A percentile compares a stretch with the other conserved stretches of the same genome.
phyloP scores from a whole-genome alignment of 139 green algal genomes.

The Marvania coccoides region DNA sequence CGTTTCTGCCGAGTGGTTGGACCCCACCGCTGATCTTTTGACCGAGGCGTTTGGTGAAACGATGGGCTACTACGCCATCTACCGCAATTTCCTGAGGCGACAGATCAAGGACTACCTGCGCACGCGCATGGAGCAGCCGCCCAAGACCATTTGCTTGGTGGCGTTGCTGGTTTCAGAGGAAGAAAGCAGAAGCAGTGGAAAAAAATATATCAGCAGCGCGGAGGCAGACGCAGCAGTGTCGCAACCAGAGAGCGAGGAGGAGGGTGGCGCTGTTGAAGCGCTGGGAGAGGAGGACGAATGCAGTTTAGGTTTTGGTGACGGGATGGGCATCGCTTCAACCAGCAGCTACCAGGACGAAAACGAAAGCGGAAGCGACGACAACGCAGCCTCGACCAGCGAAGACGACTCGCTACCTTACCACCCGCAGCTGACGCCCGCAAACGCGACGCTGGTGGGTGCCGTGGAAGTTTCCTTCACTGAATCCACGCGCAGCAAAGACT shows the following conservation, averaged over 20 bases:
- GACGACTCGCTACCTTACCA: no score
- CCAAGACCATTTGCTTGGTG: conserved; percentile 48
- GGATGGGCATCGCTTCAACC: not conserved
- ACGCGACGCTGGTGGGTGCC: conserved; percentile 25
- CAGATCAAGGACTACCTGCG: conserved; percentile 52
- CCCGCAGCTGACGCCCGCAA: not conserved
- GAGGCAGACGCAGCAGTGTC: not conserved
- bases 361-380: not conserved
- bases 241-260: not conserved
- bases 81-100: conserved; percentile 32
- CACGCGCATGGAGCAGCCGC: conserved; percentile 39
- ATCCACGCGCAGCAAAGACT: conserved; percentile 31
- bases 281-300: no score
- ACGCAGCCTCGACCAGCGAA: not conserved
- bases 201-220: not conserved
- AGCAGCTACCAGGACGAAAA: not conserved
- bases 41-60: conserved; percentile 40
- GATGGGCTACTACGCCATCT: conserved; percentile 27
- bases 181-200: not conserved
- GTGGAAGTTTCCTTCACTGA: conserved; percentile 43
- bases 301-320: no score
- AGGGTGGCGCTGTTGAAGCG: not conserved
- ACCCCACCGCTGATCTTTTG: conserved; percentile 36
- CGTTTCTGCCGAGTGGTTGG: conserved; percentile 19
- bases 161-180: conserved; percentile 28